A percentile compares a stretch with the other conserved stretches of the same genome.
Conservation (phyloP, 345 rosid genomes). For the Eucalyptus coolabah region DNA sequence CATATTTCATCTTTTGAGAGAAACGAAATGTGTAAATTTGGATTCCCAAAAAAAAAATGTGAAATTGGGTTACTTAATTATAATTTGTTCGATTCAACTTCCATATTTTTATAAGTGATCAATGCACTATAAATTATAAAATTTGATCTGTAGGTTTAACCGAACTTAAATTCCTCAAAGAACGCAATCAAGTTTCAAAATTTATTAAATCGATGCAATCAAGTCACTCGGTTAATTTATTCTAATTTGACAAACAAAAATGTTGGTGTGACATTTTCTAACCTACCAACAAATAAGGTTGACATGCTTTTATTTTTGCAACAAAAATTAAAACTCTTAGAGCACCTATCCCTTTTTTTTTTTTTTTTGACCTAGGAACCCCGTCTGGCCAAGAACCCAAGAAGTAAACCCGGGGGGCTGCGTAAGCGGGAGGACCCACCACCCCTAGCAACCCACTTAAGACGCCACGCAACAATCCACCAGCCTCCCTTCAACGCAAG, state of each 20-base stretch:
- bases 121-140: not conserved
- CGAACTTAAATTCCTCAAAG: not conserved
- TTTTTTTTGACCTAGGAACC: too few relatives aligned
- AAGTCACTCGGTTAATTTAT: fast-evolving
- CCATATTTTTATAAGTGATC: not conserved
- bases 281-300: fast-evolving
- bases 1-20: not conserved
- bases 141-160: fast-evolving
- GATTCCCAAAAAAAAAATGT: too few relatives aligned
- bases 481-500: too few relatives aligned
- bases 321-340: not conserved
- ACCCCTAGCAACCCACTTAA: too few relatives aligned
- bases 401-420: too few relatives aligned
- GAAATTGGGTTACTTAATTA: not conserved
- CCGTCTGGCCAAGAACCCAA: too few relatives aligned
- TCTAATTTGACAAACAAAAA: not conserved
- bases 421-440: too few relatives aligned
- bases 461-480: too few relatives aligned
- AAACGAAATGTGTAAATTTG: not conserved
- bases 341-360: too few relatives aligned
- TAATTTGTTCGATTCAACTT: not conserved
- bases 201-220: not conserved
- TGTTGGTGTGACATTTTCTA: fast-evolving
- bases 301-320: not conserved
- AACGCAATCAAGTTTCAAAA: not conserved